Conservation (phyloP, 805 yeast species). For the Schwanniomyces polymorphus region DNA sequence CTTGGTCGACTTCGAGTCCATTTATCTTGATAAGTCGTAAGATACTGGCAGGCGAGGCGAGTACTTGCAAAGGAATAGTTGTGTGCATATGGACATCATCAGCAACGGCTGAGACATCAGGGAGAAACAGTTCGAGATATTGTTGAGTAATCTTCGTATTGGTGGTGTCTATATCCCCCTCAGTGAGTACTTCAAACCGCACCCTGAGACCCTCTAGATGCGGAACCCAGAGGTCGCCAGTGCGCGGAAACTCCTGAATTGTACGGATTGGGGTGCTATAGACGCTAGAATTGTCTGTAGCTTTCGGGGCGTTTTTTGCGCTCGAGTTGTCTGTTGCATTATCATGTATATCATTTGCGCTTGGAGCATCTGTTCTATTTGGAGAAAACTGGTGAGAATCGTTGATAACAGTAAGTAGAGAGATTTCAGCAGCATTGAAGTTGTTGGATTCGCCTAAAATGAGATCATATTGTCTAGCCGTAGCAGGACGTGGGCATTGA, state of each 20-base stretch:
- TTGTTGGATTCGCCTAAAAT: slow-evolving; percentile 27
- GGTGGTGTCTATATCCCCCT: slow-evolving; percentile 39
- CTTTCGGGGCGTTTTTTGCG: no score
- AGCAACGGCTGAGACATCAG: not conserved
- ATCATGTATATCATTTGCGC: slow-evolving; percentile 6
- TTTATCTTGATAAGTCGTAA: slow-evolving; percentile 31
- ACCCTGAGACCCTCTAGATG: slow-evolving; percentile 43
- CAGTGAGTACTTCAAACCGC: slow-evolving; percentile 43
- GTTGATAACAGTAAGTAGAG: slow-evolving; percentile 10
- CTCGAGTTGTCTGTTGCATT: no score
- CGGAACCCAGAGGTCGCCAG: slow-evolving; percentile 39
- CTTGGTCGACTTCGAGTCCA: slow-evolving; percentile 26
- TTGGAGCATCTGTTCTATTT: not conserved
- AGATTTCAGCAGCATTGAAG: slow-evolving; percentile 23
- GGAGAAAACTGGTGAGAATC: not conserved
- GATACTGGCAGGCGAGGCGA: slow-evolving; percentile 4
- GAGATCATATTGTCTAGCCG: slow-evolving; percentile 24
- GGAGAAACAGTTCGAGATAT: slow-evolving; percentile 14
- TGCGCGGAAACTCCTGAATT: slow-evolving; percentile 10
- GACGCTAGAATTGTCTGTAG: slow-evolving; percentile 12
- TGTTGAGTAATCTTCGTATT: slow-evolving; percentile 32
- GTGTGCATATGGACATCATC: not conserved
- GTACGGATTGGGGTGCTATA: slow-evolving; percentile 3
- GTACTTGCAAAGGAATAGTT: not conserved
- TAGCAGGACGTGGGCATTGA: slow-evolving; percentile 24